phyloP scores from a whole-genome alignment of 495 filamentous ascomycete species.

The Podospora didyma region DNA sequence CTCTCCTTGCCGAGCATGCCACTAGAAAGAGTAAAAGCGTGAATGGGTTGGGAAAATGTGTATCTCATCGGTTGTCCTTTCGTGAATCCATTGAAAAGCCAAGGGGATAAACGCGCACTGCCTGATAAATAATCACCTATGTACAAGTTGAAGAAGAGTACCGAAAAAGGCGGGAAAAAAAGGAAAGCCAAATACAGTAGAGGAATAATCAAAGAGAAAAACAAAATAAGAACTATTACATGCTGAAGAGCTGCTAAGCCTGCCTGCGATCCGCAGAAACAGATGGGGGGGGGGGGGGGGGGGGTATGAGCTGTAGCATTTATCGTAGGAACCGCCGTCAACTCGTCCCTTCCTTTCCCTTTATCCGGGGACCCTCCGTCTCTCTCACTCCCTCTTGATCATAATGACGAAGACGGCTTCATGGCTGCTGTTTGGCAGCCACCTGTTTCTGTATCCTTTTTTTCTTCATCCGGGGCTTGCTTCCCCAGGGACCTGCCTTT shows the following conservation, averaged over 20 bases:
- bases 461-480: not conserved
- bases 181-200: conserved; percentile 27
- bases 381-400: conserved; percentile 8
- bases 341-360: conserved; percentile 12
- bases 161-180: conserved; percentile 17
- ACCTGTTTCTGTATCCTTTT: not conserved
- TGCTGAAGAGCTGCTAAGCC: conserved; percentile 38
- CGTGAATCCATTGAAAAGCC: conserved; percentile 25
- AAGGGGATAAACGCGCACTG: not conserved
- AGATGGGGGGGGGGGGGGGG: no score
- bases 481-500: not conserved
- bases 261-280: conserved; percentile 27
- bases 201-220: conserved; percentile 17
- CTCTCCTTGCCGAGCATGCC: not conserved
- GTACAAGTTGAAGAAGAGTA: conserved; percentile 15
- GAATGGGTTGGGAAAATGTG: not conserved
- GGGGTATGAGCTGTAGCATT: conserved; percentile 40
- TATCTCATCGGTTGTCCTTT: conserved; percentile 27
- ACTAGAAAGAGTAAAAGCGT: not conserved
- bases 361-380: not conserved
- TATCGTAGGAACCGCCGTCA: conserved; percentile 39
- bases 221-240: conserved; percentile 44
- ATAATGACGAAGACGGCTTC: conserved; percentile 2
- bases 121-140: not conserved
- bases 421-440: not conserved